These are phyloP conservation scores for Wickerhamomyces sp. DNA, from an alignment of 1,139 yeast species.

Conservation along the genomic window DNA sequence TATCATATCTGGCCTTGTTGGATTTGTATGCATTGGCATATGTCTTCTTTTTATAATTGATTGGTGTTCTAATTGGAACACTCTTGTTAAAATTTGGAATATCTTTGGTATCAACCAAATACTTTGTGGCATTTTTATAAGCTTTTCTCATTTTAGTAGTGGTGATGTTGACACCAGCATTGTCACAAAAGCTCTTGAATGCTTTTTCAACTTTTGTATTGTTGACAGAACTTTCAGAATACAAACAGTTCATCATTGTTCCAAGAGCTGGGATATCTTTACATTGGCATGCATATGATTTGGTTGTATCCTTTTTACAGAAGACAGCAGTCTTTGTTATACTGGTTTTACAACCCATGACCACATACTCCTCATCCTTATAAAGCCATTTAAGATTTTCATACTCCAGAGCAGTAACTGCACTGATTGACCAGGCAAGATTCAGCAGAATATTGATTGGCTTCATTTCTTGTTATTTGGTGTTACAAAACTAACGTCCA, in stretches of 20 bases:
- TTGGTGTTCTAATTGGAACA: constrained; percentile 22
- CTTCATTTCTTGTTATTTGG: not conserved
- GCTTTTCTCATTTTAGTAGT: constrained; percentile 29
- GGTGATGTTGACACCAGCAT: constrained; percentile 20
- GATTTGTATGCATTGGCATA: constrained; percentile 34
- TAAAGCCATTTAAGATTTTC: not conserved
- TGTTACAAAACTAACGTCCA: not conserved
- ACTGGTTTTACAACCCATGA: constrained; percentile 17
- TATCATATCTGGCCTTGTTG: constrained; percentile 27
- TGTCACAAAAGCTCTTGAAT: constrained; percentile 11
- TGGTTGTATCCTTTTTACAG: constrained; percentile 9
- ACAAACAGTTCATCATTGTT: constrained; percentile 18
- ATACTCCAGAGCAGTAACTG: not conserved
- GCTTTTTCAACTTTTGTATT: constrained; percentile 3
- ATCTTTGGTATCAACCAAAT: constrained; percentile 26
- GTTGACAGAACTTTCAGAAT: constrained; percentile 5
- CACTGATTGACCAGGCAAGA: not conserved
- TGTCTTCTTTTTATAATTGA: constrained; percentile 18
- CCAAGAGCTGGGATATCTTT: constrained; percentile 14
- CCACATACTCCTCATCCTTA: constrained; percentile 10
- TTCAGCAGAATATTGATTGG: not conserved
- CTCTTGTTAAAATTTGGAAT: constrained; percentile 25
- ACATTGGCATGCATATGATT: constrained; percentile 10
- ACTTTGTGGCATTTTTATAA: constrained; percentile 33
- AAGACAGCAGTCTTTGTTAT: constrained; percentile 13